Base-by-base conservation (phyloP, 2,329 filamentous ascomycete genomes). In the Penicillium polonicum region DNA sequence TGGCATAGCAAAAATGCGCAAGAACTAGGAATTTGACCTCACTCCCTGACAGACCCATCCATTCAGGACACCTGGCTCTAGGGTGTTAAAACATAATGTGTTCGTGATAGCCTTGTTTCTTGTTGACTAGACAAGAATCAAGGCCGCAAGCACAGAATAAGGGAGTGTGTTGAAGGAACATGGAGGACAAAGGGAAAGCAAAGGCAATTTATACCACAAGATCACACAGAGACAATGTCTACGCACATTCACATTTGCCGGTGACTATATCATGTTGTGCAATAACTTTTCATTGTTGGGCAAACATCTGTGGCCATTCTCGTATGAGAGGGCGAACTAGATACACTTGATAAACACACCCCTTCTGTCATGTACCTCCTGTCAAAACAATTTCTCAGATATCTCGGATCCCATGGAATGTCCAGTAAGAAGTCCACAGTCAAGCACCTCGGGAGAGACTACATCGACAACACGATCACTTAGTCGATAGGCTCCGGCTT, bases 11-110 rank as follows among this genome's bases (percentile, higher is more conserved):
- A 15, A 51, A 13, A 19, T 29, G 21, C n/a, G 36, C 36, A 12
- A 51, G 8, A 21, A 42, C 5, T 6, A 51, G 15, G 13, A 7
- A 23, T n/a, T 42, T 51, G 13, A 42, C 2, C 6, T 31, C 36
- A 5, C 1, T 2, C 5, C 48, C 36, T 0, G 2, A 0, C 10
- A 42, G 15, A 13, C 25, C 25, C n/a, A 31, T 23, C 25, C 36
- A 51, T 27, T 2, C 2, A 21, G 36, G 48, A 2, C 0, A 5
- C 1, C 1, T 7, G 2, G 4, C 2, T 15, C 1, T 1, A 17
- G 4, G 1, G 21, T 3, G 1, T 1, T 12, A 10, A 23, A 17
- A 2, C 44, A 46, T 46, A 3, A 23, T 33, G 7, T 17, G 8
- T 13, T 31, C 1, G n/a, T 15, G n/a, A 15, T 31, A 21, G 27